Evolutionary conservation across 495 filamentous ascomycete species (phyloP).

Genomic region (Neurospora intermedia): DNA sequence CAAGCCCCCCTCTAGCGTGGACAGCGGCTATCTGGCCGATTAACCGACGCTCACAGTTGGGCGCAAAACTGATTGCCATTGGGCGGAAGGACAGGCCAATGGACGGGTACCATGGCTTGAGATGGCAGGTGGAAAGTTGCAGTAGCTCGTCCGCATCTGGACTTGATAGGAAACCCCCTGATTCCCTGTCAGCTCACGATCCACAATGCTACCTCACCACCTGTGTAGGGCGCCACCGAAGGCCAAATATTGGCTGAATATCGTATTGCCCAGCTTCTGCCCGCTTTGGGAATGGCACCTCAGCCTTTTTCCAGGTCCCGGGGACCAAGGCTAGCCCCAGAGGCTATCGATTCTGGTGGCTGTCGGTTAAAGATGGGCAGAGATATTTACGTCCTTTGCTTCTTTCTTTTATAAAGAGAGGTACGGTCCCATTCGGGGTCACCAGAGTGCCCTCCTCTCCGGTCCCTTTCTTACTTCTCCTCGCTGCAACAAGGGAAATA

Average conservation of each 20-base stretch:
- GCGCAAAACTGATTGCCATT: not conserved
- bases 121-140: not conserved
- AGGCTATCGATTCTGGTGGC: not conserved
- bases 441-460: not conserved
- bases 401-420: not conserved
- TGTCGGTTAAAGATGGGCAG: not conserved
- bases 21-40: not conserved
- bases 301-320: not conserved
- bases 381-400: not conserved
- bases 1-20: not conserved
- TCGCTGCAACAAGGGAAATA: not conserved
- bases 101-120: not conserved
- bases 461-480: not conserved
- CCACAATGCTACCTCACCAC: not conserved
- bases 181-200: not conserved
- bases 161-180: not conserved
- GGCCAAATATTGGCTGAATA: not conserved
- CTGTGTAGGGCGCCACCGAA: not conserved
- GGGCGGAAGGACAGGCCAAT: not conserved
- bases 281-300: not conserved
- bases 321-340: not conserved
- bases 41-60: not conserved
- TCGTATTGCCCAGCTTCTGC: not conserved
- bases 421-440: not conserved
- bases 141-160: not conserved